Evolutionary conservation across 225 moss, liverwort and hornwort species (phyloP).

Genomic region (Sphagnum tenellum): DNA sequence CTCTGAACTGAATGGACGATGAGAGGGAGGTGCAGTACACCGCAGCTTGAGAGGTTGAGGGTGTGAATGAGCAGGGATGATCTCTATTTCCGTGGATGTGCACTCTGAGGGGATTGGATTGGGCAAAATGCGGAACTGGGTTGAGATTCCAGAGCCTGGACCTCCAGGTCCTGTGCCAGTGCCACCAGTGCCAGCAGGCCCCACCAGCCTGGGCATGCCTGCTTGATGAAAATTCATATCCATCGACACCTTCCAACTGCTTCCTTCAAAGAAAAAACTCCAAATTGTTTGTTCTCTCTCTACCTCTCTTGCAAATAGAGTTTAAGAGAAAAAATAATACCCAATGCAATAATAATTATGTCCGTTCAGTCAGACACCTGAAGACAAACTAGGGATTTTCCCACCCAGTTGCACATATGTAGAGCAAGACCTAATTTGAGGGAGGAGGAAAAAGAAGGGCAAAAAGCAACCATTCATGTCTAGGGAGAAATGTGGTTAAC

Average conservation of each 20-base stretch:
- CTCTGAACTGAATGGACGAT: constrained; percentile 3
- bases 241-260: not conserved
- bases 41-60: constrained; percentile 2
- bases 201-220: constrained; percentile 5
- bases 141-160: not conserved
- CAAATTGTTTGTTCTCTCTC: no score
- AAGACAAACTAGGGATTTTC: no score
- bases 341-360: no score
- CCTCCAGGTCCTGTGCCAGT: not conserved
- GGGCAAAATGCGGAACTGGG: constrained; percentile 5
- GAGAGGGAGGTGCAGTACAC: not conserved
- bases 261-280: no score
- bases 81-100: not conserved
- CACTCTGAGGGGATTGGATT: constrained; percentile 1
- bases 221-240: constrained; percentile 5
- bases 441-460: no score
- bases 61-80: constrained; percentile 1
- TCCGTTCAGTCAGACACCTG: no score
- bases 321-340: no score
- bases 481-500: no score
- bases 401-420: no score
- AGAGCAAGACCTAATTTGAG: no score
- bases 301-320: no score
- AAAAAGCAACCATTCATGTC: no score
- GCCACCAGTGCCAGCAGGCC: constrained; percentile 1